Evolutionary conservation across 2,329 filamentous ascomycete genomes (phyloP).

Genomic region (Hortaea sp.): DNA sequence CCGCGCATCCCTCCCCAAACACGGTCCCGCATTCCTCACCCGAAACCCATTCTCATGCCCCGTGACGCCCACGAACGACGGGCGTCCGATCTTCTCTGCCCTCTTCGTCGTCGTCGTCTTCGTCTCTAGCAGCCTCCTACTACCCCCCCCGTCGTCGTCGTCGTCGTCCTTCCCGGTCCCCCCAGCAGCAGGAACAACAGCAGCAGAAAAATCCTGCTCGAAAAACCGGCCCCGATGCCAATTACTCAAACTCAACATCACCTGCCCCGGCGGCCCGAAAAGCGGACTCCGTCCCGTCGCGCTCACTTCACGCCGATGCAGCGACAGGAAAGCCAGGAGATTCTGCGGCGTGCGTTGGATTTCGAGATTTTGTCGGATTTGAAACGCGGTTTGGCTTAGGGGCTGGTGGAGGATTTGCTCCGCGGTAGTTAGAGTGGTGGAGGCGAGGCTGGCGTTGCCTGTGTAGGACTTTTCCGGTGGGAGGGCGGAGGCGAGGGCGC

Average conservation of each 20-base stretch:
- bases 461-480: background rate
- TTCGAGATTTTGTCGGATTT: too few species aligned
- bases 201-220: slow-evolving; percentile 8
- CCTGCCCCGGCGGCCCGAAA: background rate
- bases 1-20: slow-evolving; percentile 7
- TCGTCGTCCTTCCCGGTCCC: too few species aligned
- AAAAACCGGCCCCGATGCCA: slow-evolving; percentile 9
- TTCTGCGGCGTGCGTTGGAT: too few species aligned
- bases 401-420: background rate
- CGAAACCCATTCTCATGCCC: slow-evolving; percentile 3
- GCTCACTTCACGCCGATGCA: too few species aligned
- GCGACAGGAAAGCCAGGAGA: too few species aligned
- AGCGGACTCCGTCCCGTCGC: background rate
- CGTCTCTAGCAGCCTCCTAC: too few species aligned
- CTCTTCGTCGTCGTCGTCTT: slow-evolving; percentile 3
- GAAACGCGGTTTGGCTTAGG: too few species aligned
- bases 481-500: background rate
- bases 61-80: slow-evolving; percentile 4
- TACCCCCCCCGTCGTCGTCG: too few species aligned
- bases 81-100: slow-evolving; percentile 3
- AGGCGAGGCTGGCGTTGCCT: background rate
- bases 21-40: slow-evolving; percentile 5
- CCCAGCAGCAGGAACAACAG: slow-evolving; percentile 1
- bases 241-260: slow-evolving; percentile 3
- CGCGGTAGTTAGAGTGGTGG: background rate